Base-by-base conservation (phyloP, 2,329 filamentous ascomycete species). In the Camillea tinctor region DNA sequence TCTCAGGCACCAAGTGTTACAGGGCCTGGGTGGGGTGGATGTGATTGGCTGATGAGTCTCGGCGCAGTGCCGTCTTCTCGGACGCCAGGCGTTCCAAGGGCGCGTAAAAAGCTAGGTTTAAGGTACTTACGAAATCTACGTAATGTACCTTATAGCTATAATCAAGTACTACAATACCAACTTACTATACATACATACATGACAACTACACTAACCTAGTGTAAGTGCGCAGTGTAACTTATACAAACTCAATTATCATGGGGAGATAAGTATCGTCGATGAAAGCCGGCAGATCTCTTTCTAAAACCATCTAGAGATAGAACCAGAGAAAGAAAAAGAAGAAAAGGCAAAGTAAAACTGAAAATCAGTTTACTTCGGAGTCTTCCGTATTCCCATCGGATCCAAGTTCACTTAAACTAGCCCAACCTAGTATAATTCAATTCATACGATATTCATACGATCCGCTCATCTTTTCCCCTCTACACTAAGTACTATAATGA, bases 1-100 rank as follows among this genome's bases (percentile, higher is more conserved):
- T 68, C 72, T 71, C 74, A 76, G 75, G 76, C 78, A 77, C 62
- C 67, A 75, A 74, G 72, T 72, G 76, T 77, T 77, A 72, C 76
- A 77, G 73, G 68, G 68, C 68, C 59, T 59, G 60, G 44, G 64
- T 60, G 60, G 62, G 61, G 61, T 30, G 64, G 50, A 24, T 53
- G 59, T 77, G 73, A 80, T 80, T 80, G 75, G 78, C 55, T 56
- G 63, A 59, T 58, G 62, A 54, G 56, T 54, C 63, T 68, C 69
- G 66, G 66, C 60, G 66, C 64, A 65, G 67, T 69, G 65, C 63
- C 69, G 66, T 68, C 67, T 58, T 68, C 66, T 69, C 67, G 69
- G 71, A 74, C 69, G 66, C 67, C 69, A 69, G 64, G 66, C 67
- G 67, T 77, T 75, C 73, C 74, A 75, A 76, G 72, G 77, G 78